These are phyloP conservation scores for Westerdykella ornata DNA, from an alignment of 2,329 filamentous ascomycete genomes.

Conservation along the genomic window DNA sequence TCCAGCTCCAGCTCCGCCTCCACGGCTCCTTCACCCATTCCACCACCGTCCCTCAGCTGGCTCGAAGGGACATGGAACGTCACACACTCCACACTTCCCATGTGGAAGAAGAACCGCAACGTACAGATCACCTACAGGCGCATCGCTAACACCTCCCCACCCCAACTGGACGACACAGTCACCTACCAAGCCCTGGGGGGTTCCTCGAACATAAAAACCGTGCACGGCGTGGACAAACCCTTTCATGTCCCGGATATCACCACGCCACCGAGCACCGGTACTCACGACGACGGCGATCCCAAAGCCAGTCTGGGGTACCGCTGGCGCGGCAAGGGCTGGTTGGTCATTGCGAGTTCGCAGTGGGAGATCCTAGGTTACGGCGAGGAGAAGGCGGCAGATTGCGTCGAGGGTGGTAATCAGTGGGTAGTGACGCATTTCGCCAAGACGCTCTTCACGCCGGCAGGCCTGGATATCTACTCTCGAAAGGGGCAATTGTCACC, in stretches of 20 bases:
- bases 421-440: conserved; percentile 85
- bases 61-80: conserved; percentile 33
- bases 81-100: conserved; percentile 42
- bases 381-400: conserved; percentile 39
- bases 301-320: conserved; percentile 49
- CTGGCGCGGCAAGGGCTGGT: conserved; percentile 71
- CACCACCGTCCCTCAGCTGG: conserved; percentile 35
- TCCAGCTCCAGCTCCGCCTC: conserved; percentile 9
- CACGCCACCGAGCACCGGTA: neutral
- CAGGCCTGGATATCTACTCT: conserved; percentile 73
- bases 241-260: conserved; percentile 22
- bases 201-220: conserved; percentile 49
- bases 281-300: conserved; percentile 13
- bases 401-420: conserved; percentile 34
- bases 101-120: conserved; percentile 77
- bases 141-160: conserved; percentile 17
- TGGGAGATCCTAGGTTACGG: conserved; percentile 82
- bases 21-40: conserved; percentile 3
- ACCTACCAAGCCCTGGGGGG: conserved; percentile 54
- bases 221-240: conserved; percentile 59
- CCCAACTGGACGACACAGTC: conserved; percentile 62
- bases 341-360: conserved; percentile 64
- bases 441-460: conserved; percentile 74
- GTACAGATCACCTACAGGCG: conserved; percentile 69
- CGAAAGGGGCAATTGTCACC: conserved; percentile 53